Conservation (phyloP, 345 rosid genomes). For the Bretschneidera sinensis region DNA sequence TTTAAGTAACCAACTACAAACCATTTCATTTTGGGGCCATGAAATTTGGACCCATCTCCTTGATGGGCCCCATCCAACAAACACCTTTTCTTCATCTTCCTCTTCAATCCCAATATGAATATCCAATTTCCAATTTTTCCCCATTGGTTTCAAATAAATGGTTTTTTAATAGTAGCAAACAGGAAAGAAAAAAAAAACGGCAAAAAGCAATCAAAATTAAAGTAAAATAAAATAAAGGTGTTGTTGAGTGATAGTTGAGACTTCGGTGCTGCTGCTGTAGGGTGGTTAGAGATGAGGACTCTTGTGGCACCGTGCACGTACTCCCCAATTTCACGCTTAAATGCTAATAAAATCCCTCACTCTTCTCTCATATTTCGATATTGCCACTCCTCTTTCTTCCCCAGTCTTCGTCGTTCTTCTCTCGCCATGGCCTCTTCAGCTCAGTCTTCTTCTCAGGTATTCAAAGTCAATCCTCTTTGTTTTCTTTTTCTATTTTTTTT, state of each 20-base stretch:
- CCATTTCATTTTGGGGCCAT: too few relatives aligned
- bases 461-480: background rate
- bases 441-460: constrained; percentile 60
- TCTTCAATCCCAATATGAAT: too few relatives aligned
- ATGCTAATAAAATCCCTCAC: constrained; percentile 16
- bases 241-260: background rate
- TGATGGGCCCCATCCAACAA: too few relatives aligned
- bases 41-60: too few relatives aligned
- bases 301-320: constrained; percentile 14
- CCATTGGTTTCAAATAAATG: too few relatives aligned
- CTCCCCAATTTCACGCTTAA: constrained; percentile 27
- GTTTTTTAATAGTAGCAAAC: too few relatives aligned
- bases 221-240: too few relatives aligned
- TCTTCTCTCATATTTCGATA: constrained; percentile 25
- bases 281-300: constrained; percentile 25
- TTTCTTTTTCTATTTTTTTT: background rate
- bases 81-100: too few relatives aligned
- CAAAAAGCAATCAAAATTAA: too few relatives aligned
- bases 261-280: background rate
- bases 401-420: constrained; percentile 18
- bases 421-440: constrained; percentile 66
- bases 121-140: too few relatives aligned
- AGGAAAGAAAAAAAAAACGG: too few relatives aligned
- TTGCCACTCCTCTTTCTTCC: constrained; percentile 22
- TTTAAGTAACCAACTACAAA: too few relatives aligned